These are phyloP conservation scores for Excoecaria agallocha DNA, from an alignment of 345 rosid genomes.

Conservation along the genomic window DNA sequence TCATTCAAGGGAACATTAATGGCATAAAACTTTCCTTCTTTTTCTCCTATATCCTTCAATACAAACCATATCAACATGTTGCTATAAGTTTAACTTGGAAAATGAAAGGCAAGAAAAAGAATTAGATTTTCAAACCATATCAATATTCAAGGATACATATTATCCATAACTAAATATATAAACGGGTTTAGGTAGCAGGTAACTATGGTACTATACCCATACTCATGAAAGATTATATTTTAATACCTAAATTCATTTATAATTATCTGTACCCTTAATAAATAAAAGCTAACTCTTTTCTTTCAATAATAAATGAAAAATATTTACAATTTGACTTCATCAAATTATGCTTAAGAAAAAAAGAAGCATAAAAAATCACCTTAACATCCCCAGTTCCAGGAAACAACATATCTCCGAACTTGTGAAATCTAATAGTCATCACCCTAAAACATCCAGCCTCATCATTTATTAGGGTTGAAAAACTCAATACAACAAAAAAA, in stretches of 20 bases:
- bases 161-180: no score
- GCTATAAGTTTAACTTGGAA: constrained; percentile 16
- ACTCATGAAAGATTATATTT: no score
- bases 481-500: not conserved
- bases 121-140: constrained; percentile 7
- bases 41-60: constrained; percentile 92
- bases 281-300: not conserved
- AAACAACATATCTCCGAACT: constrained; percentile 89
- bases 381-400: constrained; percentile 99
- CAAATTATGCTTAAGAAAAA: not conserved
- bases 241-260: no score
- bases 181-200: no score
- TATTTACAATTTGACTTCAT: not conserved
- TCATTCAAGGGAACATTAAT: constrained; percentile 95
- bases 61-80: constrained; percentile 22
- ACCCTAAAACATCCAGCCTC: constrained; percentile 56
- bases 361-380: constrained; percentile 42
- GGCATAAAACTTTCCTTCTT: constrained; percentile 93
- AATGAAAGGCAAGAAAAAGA: constrained; percentile 11
- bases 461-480: constrained; percentile 14
- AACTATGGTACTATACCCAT: no score
- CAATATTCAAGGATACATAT: no score
- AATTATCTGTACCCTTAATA: not conserved
- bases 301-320: not conserved
- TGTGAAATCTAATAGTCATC: constrained; percentile 99